Evolutionary conservation across 768 basidiomycete genomes (phyloP), one percentile per base, ranked within the genome.

Genomic region (Pisolithus sp.): DNA sequence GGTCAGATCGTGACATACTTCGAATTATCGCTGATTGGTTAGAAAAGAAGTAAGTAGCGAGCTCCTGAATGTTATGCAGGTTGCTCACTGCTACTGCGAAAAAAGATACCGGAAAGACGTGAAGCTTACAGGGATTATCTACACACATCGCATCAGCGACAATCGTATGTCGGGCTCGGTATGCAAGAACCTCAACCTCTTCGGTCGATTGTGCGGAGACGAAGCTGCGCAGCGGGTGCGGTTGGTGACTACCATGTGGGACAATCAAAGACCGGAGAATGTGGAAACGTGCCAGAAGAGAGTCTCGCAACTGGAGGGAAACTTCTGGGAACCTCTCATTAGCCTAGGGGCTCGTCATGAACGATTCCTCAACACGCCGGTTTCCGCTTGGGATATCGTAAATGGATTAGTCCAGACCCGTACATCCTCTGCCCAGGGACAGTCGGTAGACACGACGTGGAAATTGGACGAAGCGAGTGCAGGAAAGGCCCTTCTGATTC

Each of bases 201-300:
- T 74, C 50, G 52, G 59, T 23, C 57, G 61, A 21, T 51, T 75
- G 15, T 75, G 74, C 34, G 73, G 73, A 4, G 34, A 59, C 8
- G 18, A 55, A 3, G 57, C 64, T 10, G 48, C 68, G 23, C 56
- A 18, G 37, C 69, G 70, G n/a, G 59, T 69, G 6, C 55, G 66
- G 18, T 52, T 75, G n/a, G 59, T 67, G n/a, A 74, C 72, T 0
- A 73, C 68, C 1, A 71, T 70, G 66, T 74, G 73, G 73, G 62
- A 63, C 39, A 28, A 6, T 59, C n/a, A 62, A 47, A 20, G 64
- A 64, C 28, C 23, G 1, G 5, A 10, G 7, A 1, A 15, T 51
- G 10, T 52, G 36, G 17, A 48, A 49, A 5, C 52, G 8, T 54
- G 39, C n/a, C 50, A 50, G 8, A 46, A 26, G 1, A 53, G 52